Evolutionary conservation across 1,139 yeast genomes (phyloP), one percentile per base, ranked within the genome.

Genomic region (Geotrichum armillariae): DNA sequence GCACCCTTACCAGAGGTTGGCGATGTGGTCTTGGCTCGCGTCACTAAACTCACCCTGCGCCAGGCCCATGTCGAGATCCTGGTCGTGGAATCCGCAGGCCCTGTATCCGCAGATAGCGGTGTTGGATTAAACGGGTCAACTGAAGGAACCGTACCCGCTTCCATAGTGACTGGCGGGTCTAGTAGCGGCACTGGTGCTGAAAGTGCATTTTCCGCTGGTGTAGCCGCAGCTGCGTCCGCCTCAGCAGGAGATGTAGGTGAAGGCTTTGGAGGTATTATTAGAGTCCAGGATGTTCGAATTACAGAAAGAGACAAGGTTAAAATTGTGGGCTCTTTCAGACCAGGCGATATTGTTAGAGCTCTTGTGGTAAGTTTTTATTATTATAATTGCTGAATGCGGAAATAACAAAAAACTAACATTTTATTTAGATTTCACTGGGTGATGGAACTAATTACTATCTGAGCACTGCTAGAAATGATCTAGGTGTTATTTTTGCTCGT

Each of bases 321-420:
- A 63, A 77, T 93, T 36, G 77, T 81, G 50, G 89, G 87, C 33
- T 77, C 89, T 62, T 94, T 85, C 69, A 78, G 79, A 58, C 98
- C 99, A 0, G 98, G 98, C 7, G 99, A 94, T 67, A 80, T 93
- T 49, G 86, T 94, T 1, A 76, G 96, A 56, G 97, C 96, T 0
- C 75, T 54, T 2, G 72, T 69, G 18, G 53, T 49, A 45, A 40
- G 53, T 41, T 17, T 18, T 17, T n/a, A 12, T 25, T 25, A 25
- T 31, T 31, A n/a, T 31, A 20, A 7, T 12, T 35, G 8, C 23
- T 35, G 4, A 9, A 16, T 17, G 9, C 17, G 23, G 40, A 12
- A 36, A n/a, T n/a, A n/a, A n/a, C n/a, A n/a, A n/a, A n/a, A n/a
- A 5, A 32, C 29, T 42, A 42, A 25, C 29, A 16, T n/a, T 22